Evolutionary conservation across 805 yeast species (phyloP).

Genomic region (Hanseniaspora lindneri): DNA sequence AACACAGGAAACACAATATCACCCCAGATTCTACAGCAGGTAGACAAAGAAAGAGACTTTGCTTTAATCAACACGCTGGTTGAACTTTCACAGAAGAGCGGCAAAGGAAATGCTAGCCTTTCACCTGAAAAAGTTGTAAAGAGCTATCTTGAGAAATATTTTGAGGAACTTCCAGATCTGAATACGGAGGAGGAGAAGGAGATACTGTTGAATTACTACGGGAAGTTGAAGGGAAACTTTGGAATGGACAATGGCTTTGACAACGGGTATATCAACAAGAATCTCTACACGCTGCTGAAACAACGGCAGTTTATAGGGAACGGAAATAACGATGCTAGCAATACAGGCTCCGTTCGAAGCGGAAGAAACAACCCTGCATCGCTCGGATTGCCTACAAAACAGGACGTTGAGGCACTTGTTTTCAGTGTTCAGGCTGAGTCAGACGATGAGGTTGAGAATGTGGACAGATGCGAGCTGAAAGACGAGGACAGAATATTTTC

Average conservation of each 20-base stretch:
- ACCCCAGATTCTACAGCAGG: not conserved
- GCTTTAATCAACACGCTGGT: constrained; percentile 3
- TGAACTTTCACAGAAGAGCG: not conserved
- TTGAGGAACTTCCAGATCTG: constrained; percentile 5
- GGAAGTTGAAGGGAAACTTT: constrained; percentile 12
- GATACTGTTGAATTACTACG: constrained; percentile 8
- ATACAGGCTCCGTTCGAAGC: not conserved
- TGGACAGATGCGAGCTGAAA: constrained; percentile 4
- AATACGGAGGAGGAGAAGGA: constrained; percentile 4
- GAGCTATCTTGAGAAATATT: constrained; percentile 2
- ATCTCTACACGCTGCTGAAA: not conserved
- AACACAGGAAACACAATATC: constrained; percentile 9
- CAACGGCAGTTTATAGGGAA: constrained; percentile 5
- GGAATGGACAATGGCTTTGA: constrained; percentile 14
- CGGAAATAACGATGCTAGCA: not conserved
- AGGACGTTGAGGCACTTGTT: constrained; percentile 8
- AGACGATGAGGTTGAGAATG: not conserved
- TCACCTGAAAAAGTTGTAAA: constrained; percentile 4
- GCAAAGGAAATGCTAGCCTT: not conserved
- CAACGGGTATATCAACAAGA: constrained; percentile 11
- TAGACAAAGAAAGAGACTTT: constrained; percentile 6
- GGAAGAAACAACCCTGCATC: constrained; percentile 6
- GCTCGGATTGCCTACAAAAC: constrained; percentile 7
- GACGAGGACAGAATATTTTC: constrained; percentile 15
- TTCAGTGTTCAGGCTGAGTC: not conserved